Base-by-base conservation (phyloP, 2,329 filamentous ascomycete genomes). In the Thelonectria blattea region DNA sequence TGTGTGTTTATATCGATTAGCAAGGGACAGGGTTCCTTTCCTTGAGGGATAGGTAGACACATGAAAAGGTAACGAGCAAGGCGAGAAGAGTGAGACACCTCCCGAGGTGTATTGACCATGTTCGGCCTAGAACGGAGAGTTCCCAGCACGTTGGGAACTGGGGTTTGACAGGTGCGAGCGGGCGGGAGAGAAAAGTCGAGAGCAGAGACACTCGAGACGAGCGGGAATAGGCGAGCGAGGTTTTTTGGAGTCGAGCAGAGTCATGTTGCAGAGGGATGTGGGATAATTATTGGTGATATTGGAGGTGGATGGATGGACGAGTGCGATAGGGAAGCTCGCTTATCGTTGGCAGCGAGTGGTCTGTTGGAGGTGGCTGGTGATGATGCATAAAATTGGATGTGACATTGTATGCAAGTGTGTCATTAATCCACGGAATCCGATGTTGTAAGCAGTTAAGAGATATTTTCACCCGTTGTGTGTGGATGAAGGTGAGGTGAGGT, bases 331-430 rank as follows among this genome's bases (percentile, higher is more conserved):
- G 11, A 41, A 15, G n/a, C 49, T 60, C 58, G 58, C 58, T 60
- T 56, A 56, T 32, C 22, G 43, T 17, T 52, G 41, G 34, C 17
- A 18, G 17, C 42, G 52, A 60, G 52, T 60, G 58, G 58, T 43
- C 50, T 52, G 32, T 8, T 34, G 6, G 41, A 30, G 20, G 43
- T 18, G 48, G 22, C 34, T 18, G 48, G 58, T 56, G 58, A 30
- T 30, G 27, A 30, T 30, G 27, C 27, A 30, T 30, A 30, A 7
- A 30, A 4, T 24, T 30, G 5, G 27, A 30, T 30, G 27, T 30
- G 5, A 30, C 27, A 30, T 30, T 30, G 27, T 30, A 30, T 30
- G 27, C 27, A 9, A 2, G 5, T 30, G 27, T 7, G 22, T 7
- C 3, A 24, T 24, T 24, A 7, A 24, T 24, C 22, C 22, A n/a